These are phyloP conservation scores for Eucalyptus marginata DNA, from an alignment of 345 rosid species.

Conservation along the genomic window DNA sequence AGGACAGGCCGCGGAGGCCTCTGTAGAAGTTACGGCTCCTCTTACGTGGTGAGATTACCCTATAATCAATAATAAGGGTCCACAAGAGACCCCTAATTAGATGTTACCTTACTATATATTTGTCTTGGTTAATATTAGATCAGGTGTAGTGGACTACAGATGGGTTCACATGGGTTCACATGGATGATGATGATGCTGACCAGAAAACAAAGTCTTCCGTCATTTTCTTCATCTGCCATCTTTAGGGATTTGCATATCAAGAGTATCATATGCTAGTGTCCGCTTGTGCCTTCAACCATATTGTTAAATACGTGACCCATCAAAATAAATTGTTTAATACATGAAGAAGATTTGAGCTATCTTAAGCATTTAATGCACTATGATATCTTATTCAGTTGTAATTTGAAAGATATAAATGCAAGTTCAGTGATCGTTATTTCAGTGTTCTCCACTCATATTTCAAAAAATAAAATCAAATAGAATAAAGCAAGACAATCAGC, in stretches of 20 bases:
- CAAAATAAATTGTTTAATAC: neutral
- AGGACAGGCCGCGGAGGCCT: fast-evolving
- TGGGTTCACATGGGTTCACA: neutral
- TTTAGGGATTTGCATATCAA: neutral
- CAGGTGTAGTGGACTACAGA: neutral
- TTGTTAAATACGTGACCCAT: neutral
- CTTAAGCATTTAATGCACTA: neutral
- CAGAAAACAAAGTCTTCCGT: neutral
- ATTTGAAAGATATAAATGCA: neutral
- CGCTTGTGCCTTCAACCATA: neutral
- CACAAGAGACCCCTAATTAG: no score
- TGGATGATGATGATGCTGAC: neutral
- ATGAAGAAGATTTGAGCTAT: neutral
- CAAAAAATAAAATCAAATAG: neutral
- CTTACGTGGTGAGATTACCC: no score
- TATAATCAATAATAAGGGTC: no score
- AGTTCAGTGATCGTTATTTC: neutral
- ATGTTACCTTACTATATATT: neutral
- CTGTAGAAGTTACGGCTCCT: no score
- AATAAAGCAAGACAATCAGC: neutral
- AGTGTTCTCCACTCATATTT: neutral
- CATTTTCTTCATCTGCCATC: neutral
- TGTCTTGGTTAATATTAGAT: neutral
- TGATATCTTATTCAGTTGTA: neutral
- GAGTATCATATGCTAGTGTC: neutral